Base-by-base conservation (phyloP, 2,329 filamentous ascomycete species). In the Colletotrichum gigasporum region DNA sequence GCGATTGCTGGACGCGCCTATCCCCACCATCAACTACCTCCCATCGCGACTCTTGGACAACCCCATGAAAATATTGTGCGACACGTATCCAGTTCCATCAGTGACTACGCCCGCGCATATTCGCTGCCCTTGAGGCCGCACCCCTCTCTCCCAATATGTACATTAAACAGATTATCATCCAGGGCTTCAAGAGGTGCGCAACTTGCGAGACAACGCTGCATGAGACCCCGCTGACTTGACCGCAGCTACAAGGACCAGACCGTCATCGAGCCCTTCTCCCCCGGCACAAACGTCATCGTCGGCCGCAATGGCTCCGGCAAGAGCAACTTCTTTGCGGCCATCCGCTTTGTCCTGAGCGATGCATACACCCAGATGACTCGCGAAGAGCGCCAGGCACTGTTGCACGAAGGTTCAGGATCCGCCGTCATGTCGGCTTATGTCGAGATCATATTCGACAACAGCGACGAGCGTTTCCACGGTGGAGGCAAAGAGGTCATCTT, bases 121-220 rank as follows among this genome's bases (percentile, higher is more conserved):
- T 51, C 35, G 66, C 66, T 51, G 66, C 66, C 58, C 55, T 63
- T 51, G 51, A 54, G 58, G 63, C 58, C 26, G 64, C 59, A 44
- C 51, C 58, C 37, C 53, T 50, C 54, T 32, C 42, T 12, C 55
- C 35, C 73, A 84, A 72, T 75, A 97, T 97, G 94, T 96, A 96
- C 84, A 97, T 99, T 87, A 99, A 99, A 80, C 96, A 99, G 83
- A 97, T 98, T 79, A 98, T 97, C 79, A 98, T 99, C 76, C 96
- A 99, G 80, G 96, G 96, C 89, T 99, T 99, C 83, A 99, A 99
- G 83, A 97, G 94, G 94, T 96, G 79, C 70, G 80, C 61, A 16
- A 42, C 48, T 37, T 48, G 58, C 47, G 42, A 47, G 51, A 37
- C 24, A 47, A n/a, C 32, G 20, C 54, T 53, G 11, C 67, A 71